A percentile compares a stretch with the other conserved stretches of the same genome.
Conservation (phyloP, 768 basidiomycete genomes). For the Mycena chlorophos region DNA sequence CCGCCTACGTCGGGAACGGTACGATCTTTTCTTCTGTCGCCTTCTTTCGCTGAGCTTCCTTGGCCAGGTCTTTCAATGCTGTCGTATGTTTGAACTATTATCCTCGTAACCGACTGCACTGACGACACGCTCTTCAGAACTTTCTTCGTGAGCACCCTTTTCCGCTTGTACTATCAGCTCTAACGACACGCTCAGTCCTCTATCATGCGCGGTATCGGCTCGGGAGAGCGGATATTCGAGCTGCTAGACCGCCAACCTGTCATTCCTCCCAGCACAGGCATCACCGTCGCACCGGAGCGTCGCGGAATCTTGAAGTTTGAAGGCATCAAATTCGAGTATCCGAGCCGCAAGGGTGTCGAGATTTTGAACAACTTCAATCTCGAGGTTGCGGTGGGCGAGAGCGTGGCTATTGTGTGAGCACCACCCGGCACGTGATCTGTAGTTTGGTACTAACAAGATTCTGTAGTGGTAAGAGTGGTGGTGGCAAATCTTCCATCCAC, state of each 20-base stretch:
- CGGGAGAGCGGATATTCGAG: slow-evolving; percentile 91
- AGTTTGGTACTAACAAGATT: background rate
- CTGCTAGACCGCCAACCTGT: slow-evolving; percentile 79
- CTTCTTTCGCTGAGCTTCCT: background rate
- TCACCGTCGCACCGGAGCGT: slow-evolving; percentile 51
- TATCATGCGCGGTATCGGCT: slow-evolving; percentile 96
- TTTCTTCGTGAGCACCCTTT: slow-evolving; percentile 49
- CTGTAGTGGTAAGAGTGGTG: slow-evolving; percentile 83
- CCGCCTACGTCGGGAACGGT: slow-evolving; percentile 83
- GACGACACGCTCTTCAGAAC: slow-evolving; percentile 34
- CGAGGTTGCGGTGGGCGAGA: slow-evolving; percentile 79
- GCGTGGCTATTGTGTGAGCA: slow-evolving; percentile 87
- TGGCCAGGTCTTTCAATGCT: slow-evolving; percentile 50
- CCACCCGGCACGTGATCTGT: background rate
- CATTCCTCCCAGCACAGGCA: slow-evolving; percentile 66
- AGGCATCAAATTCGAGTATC: slow-evolving; percentile 85
- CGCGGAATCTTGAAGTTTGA: slow-evolving; percentile 80
- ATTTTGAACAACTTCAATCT: slow-evolving; percentile 84
- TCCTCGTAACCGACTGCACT: slow-evolving; percentile 1
- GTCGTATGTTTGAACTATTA: slow-evolving; percentile 50
- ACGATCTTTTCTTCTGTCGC: slow-evolving; percentile 33
- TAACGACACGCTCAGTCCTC: slow-evolving; percentile 56
- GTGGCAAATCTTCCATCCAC: slow-evolving; percentile 92
- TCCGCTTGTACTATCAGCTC: slow-evolving; percentile 37
- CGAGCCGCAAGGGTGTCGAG: slow-evolving; percentile 75